A percentile compares a stretch with the other conserved stretches of the same genome.
Evolutionary conservation across 1,284 basidiomycete species (phyloP).

Genomic region (Leccinum variabile): DNA sequence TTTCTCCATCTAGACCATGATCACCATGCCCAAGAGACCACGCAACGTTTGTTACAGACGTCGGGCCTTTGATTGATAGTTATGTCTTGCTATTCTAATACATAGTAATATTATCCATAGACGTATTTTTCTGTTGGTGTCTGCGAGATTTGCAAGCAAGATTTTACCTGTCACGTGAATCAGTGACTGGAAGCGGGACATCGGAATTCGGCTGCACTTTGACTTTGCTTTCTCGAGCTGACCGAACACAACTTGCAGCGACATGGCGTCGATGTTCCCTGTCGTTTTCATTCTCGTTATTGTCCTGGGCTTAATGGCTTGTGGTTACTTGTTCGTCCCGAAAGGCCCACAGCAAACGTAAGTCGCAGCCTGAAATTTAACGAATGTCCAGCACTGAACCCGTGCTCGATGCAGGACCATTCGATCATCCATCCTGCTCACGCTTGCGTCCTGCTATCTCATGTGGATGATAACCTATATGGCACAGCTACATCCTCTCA

Average conservation of each 20-base stretch:
- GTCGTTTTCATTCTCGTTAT: constrained; percentile 55
- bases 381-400: not conserved
- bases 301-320: constrained; percentile 61
- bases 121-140: not conserved
- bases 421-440: constrained; percentile 75
- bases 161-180: not conserved
- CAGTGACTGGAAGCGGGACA: not conserved
- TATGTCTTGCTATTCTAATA: constrained; percentile 1
- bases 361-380: constrained; percentile 34
- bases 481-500: constrained; percentile 86
- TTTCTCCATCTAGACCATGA: constrained; percentile 56
- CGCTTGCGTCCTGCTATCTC: constrained; percentile 81
- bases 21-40: constrained; percentile 62
- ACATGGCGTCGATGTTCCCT: constrained; percentile 59
- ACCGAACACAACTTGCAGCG: constrained; percentile 1
- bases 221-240: not conserved
- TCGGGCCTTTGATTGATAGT: constrained; percentile 35
- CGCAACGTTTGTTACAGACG: constrained; percentile 49
- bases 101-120: not conserved
- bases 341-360: constrained; percentile 90
- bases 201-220: not conserved
- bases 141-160: not conserved
- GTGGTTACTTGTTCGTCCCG: constrained; percentile 69
- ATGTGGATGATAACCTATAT: constrained; percentile 96
- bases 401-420: constrained; percentile 57